Evolutionary conservation across 441 rosid genomes (phyloP), one percentile per base, ranked within the genome.

Genomic region (Aquilaria agallochum): DNA sequence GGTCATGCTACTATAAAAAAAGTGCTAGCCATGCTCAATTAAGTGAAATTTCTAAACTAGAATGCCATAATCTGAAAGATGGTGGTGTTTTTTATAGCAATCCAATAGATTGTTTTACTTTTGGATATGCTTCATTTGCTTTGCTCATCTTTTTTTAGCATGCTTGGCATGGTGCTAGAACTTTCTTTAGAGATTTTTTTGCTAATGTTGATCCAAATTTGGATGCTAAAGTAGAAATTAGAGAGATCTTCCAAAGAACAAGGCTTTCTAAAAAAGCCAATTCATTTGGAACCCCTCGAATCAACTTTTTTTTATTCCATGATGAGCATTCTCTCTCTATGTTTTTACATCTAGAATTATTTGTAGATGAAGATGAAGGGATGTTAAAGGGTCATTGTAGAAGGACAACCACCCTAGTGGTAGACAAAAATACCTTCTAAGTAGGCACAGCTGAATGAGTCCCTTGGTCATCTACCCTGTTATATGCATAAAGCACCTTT

Each of bases 1-100:
- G 56, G 49, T 56, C 56, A 31, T 36, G 13, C 45, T 66, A 66
- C 15, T 40, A 12, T 66, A 51, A 58, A 66, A 58, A 66, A 66
- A 59, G 59, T 53, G 30, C 48, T 66, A 66, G 59, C 42, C 53
- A 51, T 31, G 53, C 32, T 30, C 32, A 63, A 63, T 55, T 54
- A 40, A n/a, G 11, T 63, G 46, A 63, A 44, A 54, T 13, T 63
- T 46, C 20, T 63, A 27, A 63, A 53, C 36, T 63, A 53, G 0
- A 56, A 15, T 44, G 11, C 55, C 61, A 0, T 48, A 49, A 30
- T 49, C 57, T 65, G 46, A 65, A 65, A 65, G 20, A 0, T 14
- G 54, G 48, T 60, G 47, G 44, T 48, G 55, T 60, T 60, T 60
- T 60, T 60, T 9, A 12, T 31, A 14, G 31, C 3, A 50, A 42